Conservation (phyloP, 2,329 filamentous ascomycete genomes). For the Penicillium sp. region DNA sequence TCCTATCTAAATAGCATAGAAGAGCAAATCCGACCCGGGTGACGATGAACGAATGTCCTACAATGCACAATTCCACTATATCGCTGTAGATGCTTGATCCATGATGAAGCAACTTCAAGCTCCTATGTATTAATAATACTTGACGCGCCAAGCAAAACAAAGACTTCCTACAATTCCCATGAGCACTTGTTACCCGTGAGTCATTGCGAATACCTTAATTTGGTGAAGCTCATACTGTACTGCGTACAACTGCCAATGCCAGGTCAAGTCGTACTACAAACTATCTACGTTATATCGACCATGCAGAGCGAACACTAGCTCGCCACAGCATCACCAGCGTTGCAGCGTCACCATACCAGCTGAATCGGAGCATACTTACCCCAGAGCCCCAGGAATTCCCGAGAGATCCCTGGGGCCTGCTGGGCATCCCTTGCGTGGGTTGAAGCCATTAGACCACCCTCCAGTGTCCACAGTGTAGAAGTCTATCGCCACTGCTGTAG, state of each 20-base stretch:
- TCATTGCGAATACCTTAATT: not conserved
- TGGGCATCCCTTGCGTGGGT: constrained; percentile 1
- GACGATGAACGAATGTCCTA: not conserved
- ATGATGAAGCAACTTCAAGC: not conserved
- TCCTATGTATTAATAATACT: not conserved
- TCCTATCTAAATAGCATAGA: constrained; percentile 12
- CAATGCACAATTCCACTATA: not conserved
- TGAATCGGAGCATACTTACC: not conserved
- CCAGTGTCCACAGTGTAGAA: not conserved
- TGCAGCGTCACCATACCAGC: not conserved
- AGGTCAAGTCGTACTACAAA: not conserved
- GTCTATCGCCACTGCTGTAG: constrained; percentile 13
- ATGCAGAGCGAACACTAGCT: not conserved
- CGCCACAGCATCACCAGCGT: not conserved
- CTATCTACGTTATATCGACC: not conserved
- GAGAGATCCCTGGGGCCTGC: constrained; percentile 3
- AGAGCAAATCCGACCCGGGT: too few relatives aligned
- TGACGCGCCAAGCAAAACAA: not conserved
- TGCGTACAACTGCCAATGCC: not conserved
- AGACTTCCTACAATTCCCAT: not conserved
- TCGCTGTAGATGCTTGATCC: not conserved
- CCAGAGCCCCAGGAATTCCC: constrained; percentile 4
- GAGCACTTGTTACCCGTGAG: not conserved
- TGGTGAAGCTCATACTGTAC: too few relatives aligned
- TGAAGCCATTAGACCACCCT: not conserved